Evolutionary conservation across 2,329 filamentous ascomycete genomes (phyloP), one percentile per base, ranked within the genome.

Genomic region (Paramyrothecium roridum): DNA sequence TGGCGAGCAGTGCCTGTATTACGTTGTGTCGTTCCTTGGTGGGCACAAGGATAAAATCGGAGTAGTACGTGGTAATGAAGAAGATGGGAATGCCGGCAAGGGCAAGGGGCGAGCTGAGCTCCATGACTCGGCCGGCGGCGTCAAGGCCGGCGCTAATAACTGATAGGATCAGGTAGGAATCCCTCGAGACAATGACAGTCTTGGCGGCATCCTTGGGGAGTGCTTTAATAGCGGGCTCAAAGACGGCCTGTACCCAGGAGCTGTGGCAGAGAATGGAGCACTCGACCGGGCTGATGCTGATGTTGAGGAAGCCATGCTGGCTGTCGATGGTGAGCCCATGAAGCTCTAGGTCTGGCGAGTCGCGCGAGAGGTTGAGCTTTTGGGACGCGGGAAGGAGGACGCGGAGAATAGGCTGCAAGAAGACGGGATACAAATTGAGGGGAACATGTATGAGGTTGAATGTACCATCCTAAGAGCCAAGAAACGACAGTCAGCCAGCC

Each of bases 11-110:
- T 0, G 91, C 89, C 56, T 86, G 80, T 34, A 91, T 85, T 50
- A 98, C 93, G 43, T 86, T 87, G 23, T 82, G 76, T 52, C 88
- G 86, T 65, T 89, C 86, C 67, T 87, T 89, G 53, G 81, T 81
- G 1, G 95, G 93, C 1, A 97, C 91, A 37, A 98, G 82, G 64
- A 99, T 96, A 73, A 96, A 98, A 75, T 99, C 93, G 34, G 90
- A 95, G 74, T 96, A 98, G 74, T 98, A 99, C 33, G 92, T 97
- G 3, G 93, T 97, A 70, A 97, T 96, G 81, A 98, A 98, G 79
- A 98, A 97, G 67, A 99, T 96, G 53, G 93, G 90, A 52, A 98
- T 95, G 63, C 91, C 91, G 51, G 93, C 93, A 69, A 97, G 81
- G 26, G 95, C 93, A 33, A 98, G 80, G 6, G 93, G 95, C 53